phyloP scores from a whole-genome alignment of 139 green algal genomes.

The Trebouxia sp. region DNA sequence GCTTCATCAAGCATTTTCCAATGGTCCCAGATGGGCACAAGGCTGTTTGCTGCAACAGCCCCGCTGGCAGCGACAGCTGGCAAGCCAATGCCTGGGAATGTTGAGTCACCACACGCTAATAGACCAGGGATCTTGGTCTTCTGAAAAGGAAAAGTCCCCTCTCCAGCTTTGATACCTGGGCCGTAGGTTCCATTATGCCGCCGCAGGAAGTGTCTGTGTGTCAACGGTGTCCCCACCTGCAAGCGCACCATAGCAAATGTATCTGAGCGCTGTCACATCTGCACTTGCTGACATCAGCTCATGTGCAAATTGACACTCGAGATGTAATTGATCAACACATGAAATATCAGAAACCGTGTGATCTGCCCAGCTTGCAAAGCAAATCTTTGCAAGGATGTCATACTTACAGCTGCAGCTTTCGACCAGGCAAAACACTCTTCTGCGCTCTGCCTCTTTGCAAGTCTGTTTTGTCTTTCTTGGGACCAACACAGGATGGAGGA shows the following conservation, averaged over 20 bases:
- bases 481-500: neutral
- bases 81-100: conserved; percentile 61
- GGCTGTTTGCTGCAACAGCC: conserved; percentile 72
- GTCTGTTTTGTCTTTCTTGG: neutral
- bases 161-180: conserved; percentile 53
- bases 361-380: neutral
- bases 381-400: neutral
- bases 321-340: neutral
- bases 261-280: neutral
- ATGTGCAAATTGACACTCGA: neutral
- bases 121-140: conserved; percentile 64
- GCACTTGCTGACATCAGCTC: neutral
- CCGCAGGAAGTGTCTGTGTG: conserved; percentile 87
- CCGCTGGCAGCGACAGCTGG: conserved; percentile 80
- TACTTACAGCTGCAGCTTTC: neutral
- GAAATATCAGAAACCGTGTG: neutral
- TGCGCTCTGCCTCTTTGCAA: neutral
- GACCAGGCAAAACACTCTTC: neutral
- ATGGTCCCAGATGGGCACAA: conserved; percentile 69
- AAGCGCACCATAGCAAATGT: neutral
- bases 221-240: conserved; percentile 90
- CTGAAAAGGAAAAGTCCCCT: conserved; percentile 60
- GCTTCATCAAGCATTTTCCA: conserved; percentile 58
- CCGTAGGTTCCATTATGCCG: conserved; percentile 86
- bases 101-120: conserved; percentile 72